These are phyloP conservation scores for Juncus inflexus DNA, from an alignment of 176 grass and related monocot species.

Conservation along the genomic window DNA sequence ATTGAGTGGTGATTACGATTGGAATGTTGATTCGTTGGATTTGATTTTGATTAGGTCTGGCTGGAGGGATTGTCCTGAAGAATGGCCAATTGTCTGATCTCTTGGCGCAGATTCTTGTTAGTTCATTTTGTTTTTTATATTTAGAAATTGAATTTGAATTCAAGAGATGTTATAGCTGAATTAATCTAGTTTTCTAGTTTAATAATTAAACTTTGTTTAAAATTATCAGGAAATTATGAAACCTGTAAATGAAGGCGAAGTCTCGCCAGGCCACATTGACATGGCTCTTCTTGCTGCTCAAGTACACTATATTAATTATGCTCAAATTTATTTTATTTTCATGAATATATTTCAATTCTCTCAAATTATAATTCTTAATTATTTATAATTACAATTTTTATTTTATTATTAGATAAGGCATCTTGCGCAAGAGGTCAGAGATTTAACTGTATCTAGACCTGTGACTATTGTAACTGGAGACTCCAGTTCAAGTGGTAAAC, in stretches of 20 bases:
- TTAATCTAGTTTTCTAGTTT: not conserved
- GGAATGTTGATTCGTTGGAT: not conserved
- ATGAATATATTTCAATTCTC: not conserved
- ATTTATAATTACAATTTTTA: conserved; percentile 14
- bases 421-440: conserved; percentile 89
- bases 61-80: conserved; percentile 68
- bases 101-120: conserved; percentile 68
- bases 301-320: conserved; percentile 36
- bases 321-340: not conserved
- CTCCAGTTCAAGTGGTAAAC: conserved; percentile 56
- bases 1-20: not conserved
- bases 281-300: conserved; percentile 84
- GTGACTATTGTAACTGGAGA: conserved; percentile 74
- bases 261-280: conserved; percentile 47
- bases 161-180: conserved; percentile 4
- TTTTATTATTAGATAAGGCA: conserved; percentile 61
- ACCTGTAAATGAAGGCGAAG: conserved; percentile 60
- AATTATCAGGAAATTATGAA: conserved; percentile 65
- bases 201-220: not conserved
- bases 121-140: conserved; percentile 12
- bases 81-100: conserved; percentile 88
- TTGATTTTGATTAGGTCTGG: conserved; percentile 43
- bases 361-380: no score
- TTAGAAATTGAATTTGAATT: conserved; percentile 10
- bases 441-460: conserved; percentile 64